These are phyloP conservation scores for Aspergillus sp. DNA, from an alignment of 2,329 filamentous ascomycete genomes.

Conservation along the genomic window DNA sequence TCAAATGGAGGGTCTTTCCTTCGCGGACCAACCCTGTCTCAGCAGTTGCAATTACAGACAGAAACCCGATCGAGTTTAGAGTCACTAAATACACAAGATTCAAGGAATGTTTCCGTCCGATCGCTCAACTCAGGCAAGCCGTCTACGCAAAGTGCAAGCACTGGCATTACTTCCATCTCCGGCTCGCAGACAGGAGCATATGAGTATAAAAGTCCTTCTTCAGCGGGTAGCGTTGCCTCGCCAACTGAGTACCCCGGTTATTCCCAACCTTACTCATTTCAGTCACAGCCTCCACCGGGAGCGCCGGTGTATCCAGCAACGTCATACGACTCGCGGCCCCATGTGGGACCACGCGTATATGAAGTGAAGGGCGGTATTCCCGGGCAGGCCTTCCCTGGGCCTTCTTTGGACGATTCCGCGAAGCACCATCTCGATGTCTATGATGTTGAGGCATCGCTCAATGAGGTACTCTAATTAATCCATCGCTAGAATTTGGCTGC, in stretches of 20 bases:
- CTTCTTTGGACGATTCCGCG: slow-evolving; percentile 47
- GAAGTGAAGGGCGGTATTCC: slow-evolving; percentile 35
- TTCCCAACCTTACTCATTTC: slow-evolving; percentile 31
- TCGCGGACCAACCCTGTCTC: slow-evolving; percentile 33
- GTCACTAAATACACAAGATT: slow-evolving; percentile 42
- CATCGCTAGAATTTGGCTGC: slow-evolving; percentile 10
- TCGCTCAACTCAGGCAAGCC: slow-evolving; percentile 44
- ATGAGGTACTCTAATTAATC: slow-evolving; percentile 41
- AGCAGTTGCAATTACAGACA: slow-evolving; percentile 33
- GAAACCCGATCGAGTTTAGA: slow-evolving; percentile 39
- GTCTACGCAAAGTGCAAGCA: slow-evolving; percentile 42
- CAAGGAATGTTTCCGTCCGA: slow-evolving; percentile 40
- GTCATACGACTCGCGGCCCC: slow-evolving; percentile 33
- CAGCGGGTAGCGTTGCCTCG: slow-evolving; percentile 40
- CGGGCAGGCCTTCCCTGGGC: slow-evolving; percentile 27
- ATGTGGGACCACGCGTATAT: slow-evolving; percentile 30
- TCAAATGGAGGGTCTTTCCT: slow-evolving; percentile 38
- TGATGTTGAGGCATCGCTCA: slow-evolving; percentile 55
- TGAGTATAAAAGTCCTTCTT: slow-evolving; percentile 39
- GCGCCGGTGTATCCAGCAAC: slow-evolving; percentile 32
- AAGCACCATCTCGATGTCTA: slow-evolving; percentile 65
- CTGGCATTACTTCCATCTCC: slow-evolving; percentile 36
- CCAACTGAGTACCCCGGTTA: slow-evolving; percentile 36
- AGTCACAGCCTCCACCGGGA: slow-evolving; percentile 32
- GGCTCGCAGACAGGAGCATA: slow-evolving; percentile 39